Evolutionary conservation across 768 basidiomycete species (phyloP).

Genomic region (Scleroderma citrinum): DNA sequence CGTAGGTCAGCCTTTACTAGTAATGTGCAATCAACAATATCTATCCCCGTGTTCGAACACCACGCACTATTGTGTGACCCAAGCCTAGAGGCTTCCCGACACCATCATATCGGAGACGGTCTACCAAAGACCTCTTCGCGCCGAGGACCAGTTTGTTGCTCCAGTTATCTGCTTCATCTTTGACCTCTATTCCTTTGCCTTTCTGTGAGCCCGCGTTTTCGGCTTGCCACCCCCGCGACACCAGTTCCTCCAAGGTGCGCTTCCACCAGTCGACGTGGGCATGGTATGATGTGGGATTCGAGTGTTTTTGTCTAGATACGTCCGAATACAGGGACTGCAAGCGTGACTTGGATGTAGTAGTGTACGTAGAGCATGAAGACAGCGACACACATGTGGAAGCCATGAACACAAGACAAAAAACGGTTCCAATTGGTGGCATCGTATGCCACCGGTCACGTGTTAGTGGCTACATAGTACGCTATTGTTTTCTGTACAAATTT

Average conservation of each 20-base stretch:
- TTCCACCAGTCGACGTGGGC: constrained; percentile 90
- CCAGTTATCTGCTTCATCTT: constrained; percentile 11
- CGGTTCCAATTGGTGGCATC: no score
- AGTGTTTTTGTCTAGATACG: constrained; percentile 73
- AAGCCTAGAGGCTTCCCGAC: constrained; percentile 73
- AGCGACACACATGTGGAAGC: constrained; percentile 12
- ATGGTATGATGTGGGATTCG: constrained; percentile 77
- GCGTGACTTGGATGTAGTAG: constrained; percentile 36
- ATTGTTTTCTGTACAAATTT: no score
- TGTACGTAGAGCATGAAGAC: constrained; percentile 22
- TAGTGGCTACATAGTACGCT: not conserved
- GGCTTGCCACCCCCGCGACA: constrained; percentile 51
- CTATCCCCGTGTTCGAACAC: not conserved
- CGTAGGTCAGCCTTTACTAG: constrained; percentile 69
- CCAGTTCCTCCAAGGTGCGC: constrained; percentile 52
- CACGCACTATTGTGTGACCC: constrained; percentile 68
- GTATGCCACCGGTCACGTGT: no score
- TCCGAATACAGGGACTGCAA: constrained; percentile 85
- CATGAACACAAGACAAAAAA: constrained; percentile 11
- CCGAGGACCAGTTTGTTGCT: constrained; percentile 55
- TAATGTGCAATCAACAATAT: constrained; percentile 27
- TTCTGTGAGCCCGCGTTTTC: constrained; percentile 10
- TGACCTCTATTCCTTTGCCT: constrained; percentile 5
- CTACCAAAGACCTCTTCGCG: constrained; percentile 49
- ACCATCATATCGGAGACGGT: constrained; percentile 56